These are phyloP conservation scores for Ilyonectria robusta DNA, from an alignment of 2,329 filamentous ascomycete species.

Conservation along the genomic window DNA sequence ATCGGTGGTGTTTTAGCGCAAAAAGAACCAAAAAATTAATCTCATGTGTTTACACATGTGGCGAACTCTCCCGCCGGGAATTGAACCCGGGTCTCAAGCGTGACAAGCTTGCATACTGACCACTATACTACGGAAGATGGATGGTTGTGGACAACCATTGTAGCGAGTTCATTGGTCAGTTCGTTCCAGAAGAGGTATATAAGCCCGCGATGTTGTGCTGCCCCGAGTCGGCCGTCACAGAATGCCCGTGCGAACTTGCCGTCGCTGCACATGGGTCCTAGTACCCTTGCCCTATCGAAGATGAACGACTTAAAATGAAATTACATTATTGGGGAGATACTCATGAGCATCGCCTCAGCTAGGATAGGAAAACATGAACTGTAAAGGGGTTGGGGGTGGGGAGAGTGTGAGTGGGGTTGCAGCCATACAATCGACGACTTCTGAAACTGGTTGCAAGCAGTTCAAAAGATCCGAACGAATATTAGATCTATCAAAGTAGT, in stretches of 20 bases:
- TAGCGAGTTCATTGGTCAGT: constrained; percentile 30
- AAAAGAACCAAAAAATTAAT: constrained; percentile 6
- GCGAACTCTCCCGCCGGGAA: constrained; percentile 48
- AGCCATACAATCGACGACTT: too few species aligned
- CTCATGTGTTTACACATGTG: constrained; percentile 29
- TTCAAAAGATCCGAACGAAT: too few species aligned
- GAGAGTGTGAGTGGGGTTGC: too few species aligned
- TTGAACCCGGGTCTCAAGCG: constrained; percentile 50
- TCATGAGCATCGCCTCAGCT: too few species aligned
- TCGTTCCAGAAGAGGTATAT: not conserved
- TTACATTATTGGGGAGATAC: not conserved
- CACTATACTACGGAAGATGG: constrained; percentile 54
- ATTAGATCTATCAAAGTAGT: too few species aligned
- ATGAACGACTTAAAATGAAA: too few species aligned
- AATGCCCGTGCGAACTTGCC: not conserved
- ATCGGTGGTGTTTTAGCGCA: not conserved
- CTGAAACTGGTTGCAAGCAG: too few species aligned
- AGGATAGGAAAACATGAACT: too few species aligned
- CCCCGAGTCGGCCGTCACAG: not conserved
- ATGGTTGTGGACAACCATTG: constrained; percentile 36
- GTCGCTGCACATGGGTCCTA: not conserved
- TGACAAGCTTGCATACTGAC: constrained; percentile 52
- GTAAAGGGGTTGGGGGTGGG: too few species aligned
- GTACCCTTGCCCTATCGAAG: too few species aligned
- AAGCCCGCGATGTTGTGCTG: not conserved